Evolutionary conservation across 352 stramenopile species (phyloP).

Genomic region (Phytophthora palmivora): DNA sequence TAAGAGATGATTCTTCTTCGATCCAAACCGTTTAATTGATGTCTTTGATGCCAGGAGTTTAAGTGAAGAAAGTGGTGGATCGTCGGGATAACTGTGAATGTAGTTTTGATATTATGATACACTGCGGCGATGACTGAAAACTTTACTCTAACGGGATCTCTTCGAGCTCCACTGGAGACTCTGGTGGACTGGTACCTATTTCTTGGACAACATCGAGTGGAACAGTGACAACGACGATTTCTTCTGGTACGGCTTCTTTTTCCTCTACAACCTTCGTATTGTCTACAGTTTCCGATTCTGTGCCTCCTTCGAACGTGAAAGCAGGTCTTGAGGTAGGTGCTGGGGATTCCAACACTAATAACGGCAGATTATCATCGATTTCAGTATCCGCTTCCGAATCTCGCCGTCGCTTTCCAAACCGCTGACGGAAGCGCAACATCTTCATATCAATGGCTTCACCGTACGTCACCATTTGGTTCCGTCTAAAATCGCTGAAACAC

Average conservation of each 20-base stretch:
- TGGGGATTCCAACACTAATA: conserved; percentile 32
- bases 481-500: conserved; percentile 44
- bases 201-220: conserved; percentile 22
- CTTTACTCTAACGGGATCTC: conserved; percentile 24
- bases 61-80: background rate
- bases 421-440: conserved; percentile 34
- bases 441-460: conserved; percentile 24
- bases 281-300: conserved; percentile 8
- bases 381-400: conserved; percentile 19
- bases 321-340: conserved; percentile 14
- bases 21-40: conserved; percentile 35
- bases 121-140: conserved; percentile 2
- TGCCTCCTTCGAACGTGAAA: conserved; percentile 21
- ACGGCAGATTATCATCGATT: conserved; percentile 28
- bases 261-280: background rate
- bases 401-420: conserved; percentile 30
- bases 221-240: conserved; percentile 28
- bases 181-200: conserved; percentile 10
- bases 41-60: no score
- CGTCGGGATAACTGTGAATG: conserved; percentile 14
- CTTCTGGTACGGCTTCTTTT: conserved; percentile 6
- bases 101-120: conserved; percentile 38
- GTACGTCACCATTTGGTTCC: conserved; percentile 47
- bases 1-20: conserved; percentile 11
- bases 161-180: conserved; percentile 10